These are phyloP conservation scores for Myrica gale DNA, from an alignment of 306 rosid genomes.

Conservation along the genomic window DNA sequence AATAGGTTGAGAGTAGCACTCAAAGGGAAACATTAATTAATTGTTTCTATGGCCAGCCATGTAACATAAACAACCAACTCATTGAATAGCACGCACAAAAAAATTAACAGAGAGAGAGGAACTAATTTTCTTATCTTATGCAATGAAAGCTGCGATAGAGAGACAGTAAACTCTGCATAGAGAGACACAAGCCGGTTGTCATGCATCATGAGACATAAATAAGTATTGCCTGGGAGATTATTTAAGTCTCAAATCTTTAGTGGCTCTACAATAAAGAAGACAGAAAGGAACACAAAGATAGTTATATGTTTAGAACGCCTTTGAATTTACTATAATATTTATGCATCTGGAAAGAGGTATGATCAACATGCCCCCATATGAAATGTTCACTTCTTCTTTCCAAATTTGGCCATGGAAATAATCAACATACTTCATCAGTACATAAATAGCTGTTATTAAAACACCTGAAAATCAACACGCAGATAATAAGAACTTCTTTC, in stretches of 20 bases:
- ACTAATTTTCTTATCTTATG: neutral
- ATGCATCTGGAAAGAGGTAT: neutral
- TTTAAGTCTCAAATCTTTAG: neutral
- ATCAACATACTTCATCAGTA: neutral
- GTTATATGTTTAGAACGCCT: neutral
- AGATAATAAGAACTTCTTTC: neutral
- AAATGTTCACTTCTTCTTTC: constrained; percentile 6
- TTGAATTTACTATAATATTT: neutral
- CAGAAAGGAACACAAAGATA: neutral
- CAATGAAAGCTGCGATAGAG: neutral
- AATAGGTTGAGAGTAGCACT: too few species aligned
- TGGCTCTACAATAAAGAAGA: neutral
- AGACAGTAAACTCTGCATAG: neutral
- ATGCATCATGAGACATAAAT: neutral
- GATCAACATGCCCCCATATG: neutral
- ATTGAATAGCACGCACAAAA: neutral
- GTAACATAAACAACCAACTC: neutral
- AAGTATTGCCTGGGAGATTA: neutral
- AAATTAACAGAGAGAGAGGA: neutral
- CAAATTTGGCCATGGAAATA: neutral
- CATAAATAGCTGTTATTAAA: neutral
- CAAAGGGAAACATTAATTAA: neutral
- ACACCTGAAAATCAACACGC: neutral
- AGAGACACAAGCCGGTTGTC: neutral
- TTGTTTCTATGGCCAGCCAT: neutral